Evolutionary conservation across 1,139 yeast genomes (phyloP), one percentile per base, ranked within the genome.

Genomic region (Yamadazyma dushanensis): DNA sequence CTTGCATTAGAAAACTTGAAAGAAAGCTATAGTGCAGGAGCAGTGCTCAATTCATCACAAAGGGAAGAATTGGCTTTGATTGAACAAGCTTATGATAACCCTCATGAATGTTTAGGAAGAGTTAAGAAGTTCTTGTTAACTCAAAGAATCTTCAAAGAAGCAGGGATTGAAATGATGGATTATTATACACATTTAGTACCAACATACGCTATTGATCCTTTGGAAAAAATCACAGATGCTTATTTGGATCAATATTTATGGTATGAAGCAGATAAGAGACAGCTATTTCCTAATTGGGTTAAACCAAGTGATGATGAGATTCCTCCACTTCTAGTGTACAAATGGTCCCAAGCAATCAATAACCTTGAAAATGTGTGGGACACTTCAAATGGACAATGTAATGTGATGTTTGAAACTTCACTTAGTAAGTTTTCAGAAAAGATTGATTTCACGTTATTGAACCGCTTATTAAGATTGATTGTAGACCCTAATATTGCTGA

Each of bases 81-180:
- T 36, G 98, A 94, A 54, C 96, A 89, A 53, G 97, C 97, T 0
- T 92, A 88, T 56, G 99, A 92, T 52, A 88, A 88, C 47, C 99
- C 99, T 0, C 96, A 89, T 56, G 97, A 92, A 54, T 84, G 92
- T 44, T 68, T 94, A 41, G 84, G 84, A 13, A 76, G 96, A 44
- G 76, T 92, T 39, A 94, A 92, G 60, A 83, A 86, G 49, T 80
- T 83, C 35, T 61, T 94, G 30, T 66, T 90, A 39, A 87, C 97
- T 0, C 97, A 90, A 57, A 72, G 98, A 43, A 94, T 88, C 8
- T 94, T 92, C 63, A 90, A 89, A 54, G 97, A 94, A 44, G 89
- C 83, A 3, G 82, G 83, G 1, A 57, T 94, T 27, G 94, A 89
- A 38, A 84, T 94, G 95, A 82, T 86, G 83, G 99, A 94, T 53